phyloP scores from a whole-genome alignment of 2,329 filamentous ascomycete species.

The Neofusicoccum sp. region DNA sequence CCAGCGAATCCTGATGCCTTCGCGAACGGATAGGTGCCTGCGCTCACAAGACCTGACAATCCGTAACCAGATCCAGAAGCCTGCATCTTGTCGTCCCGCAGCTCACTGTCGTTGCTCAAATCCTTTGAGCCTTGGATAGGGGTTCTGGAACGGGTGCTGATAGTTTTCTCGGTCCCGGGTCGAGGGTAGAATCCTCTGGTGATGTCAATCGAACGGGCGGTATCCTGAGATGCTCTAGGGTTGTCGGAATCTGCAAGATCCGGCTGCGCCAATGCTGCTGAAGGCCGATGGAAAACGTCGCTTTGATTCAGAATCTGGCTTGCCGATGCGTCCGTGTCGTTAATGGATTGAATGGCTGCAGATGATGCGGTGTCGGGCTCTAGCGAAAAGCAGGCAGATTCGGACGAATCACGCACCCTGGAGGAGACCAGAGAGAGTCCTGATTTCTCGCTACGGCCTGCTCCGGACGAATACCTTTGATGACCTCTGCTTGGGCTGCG shows the following conservation, averaged over 20 bases:
- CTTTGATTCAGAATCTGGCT: constrained; percentile 88
- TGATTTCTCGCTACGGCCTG: not conserved
- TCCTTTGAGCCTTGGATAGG: constrained; percentile 8
- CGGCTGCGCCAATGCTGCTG: constrained; percentile 45
- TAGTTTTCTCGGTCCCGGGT: constrained; percentile 7
- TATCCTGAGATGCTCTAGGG: constrained; percentile 33
- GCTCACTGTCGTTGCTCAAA: not conserved
- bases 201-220: constrained; percentile 31
- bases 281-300: constrained; percentile 82
- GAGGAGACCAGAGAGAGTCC: not conserved
- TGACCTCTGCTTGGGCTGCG: constrained; percentile 1
- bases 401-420: constrained; percentile 51
- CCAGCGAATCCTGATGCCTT: constrained; percentile 79
- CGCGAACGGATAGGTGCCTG: constrained; percentile 75
- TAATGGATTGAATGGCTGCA: constrained; percentile 58
- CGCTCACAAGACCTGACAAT: constrained; percentile 55
- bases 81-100: constrained; percentile 11
- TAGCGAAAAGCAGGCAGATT: constrained; percentile 4
- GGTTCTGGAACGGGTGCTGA: constrained; percentile 6
- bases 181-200: not conserved
- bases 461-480: not conserved
- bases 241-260: constrained; percentile 22
- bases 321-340: constrained; percentile 74
- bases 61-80: constrained; percentile 5
- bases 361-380: constrained; percentile 65